phyloP scores from a whole-genome alignment of 2,329 filamentous ascomycete genomes.

The Penicillium sp. region DNA sequence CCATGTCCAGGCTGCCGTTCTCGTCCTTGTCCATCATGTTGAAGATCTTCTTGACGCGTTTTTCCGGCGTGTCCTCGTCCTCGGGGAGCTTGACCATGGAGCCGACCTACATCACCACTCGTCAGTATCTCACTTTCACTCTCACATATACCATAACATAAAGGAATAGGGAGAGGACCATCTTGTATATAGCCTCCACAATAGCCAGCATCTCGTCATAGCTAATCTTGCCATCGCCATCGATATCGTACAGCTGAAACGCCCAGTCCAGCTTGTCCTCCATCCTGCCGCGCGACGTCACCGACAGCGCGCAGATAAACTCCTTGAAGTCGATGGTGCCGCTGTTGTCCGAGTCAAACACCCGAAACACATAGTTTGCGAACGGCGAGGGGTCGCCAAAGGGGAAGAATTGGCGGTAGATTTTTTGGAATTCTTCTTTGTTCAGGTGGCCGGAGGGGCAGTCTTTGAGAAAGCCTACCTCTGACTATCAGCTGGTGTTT shows the following conservation, averaged over 20 bases:
- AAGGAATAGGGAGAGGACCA: constrained; percentile 57
- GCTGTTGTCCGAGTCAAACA: constrained; percentile 96
- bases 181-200: constrained; percentile 99
- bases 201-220: constrained; percentile 99
- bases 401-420: constrained; percentile 98
- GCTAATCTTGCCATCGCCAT: constrained; percentile 97
- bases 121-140: constrained; percentile 12
- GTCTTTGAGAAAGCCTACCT: constrained; percentile 89
- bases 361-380: constrained; percentile 98
- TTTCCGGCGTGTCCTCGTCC: constrained; percentile 98
- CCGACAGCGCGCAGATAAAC: constrained; percentile 96
- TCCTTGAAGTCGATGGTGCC: constrained; percentile 99
- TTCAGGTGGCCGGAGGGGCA: constrained; percentile 95
- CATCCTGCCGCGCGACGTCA: constrained; percentile 96
- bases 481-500: no score
- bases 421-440: constrained; percentile 99
- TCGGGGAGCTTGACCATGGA: constrained; percentile 99
- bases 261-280: constrained; percentile 99
- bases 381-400: constrained; percentile 97
- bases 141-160: no score
- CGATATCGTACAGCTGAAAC: constrained; percentile 98
- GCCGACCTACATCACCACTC: constrained; percentile 63
- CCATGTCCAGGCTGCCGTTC: constrained; percentile 93
- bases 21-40: constrained; percentile 99
- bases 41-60: constrained; percentile 97